Evolutionary conservation across 225 moss, liverwort and hornwort genomes (phyloP), one percentile per base, ranked within the genome.

Genomic region (Pleurozium schreberi): DNA sequence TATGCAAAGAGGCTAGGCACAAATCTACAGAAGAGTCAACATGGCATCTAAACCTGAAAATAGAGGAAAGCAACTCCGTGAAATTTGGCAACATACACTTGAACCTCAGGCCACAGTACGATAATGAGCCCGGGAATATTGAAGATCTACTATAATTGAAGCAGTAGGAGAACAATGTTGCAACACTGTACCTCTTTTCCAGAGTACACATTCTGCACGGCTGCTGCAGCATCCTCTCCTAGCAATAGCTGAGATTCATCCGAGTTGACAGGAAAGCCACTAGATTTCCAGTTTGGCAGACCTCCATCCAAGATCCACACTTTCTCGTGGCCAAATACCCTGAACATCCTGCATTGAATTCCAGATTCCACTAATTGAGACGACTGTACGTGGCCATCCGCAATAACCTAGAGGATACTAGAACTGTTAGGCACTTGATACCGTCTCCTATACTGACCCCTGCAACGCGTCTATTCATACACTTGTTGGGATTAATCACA

Each of bases 301-400:
- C 99, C 99, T 86, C 99, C 99, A 89, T 99, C 97, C 84, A 99
- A 89, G 63, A 97, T 94, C 93, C 94, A 96, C 84, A 99, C 97
- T 84, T 99, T 97, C 88, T 95, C 93, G 94, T 99, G 99, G 34
- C 99, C 99, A 89, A 97, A 99, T 25, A 89, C 96, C 91, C 96
- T 96, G 89, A 99, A 97, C 97, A 97, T 99, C 98, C 98, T 98
- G 93, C 80, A 92, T 61, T 52, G 55, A 33, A 88, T 55, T 71
- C 84, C 93, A 91, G 86, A 73, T 68, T 89, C 28, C 82, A 75
- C 13, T 23, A 30, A 89, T 55, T 53, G 40, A 66, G 67, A 66
- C n/a, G 83, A 83, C 33, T 27, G 43, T 38, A 40, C 49, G 58
- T 13, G 69, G 17, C 50, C 61, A 74, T 64, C 57, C 27, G 65